Evolutionary conservation across 257 asterid genomes (phyloP).

Genomic region (Oldenlandia corymbosa): DNA sequence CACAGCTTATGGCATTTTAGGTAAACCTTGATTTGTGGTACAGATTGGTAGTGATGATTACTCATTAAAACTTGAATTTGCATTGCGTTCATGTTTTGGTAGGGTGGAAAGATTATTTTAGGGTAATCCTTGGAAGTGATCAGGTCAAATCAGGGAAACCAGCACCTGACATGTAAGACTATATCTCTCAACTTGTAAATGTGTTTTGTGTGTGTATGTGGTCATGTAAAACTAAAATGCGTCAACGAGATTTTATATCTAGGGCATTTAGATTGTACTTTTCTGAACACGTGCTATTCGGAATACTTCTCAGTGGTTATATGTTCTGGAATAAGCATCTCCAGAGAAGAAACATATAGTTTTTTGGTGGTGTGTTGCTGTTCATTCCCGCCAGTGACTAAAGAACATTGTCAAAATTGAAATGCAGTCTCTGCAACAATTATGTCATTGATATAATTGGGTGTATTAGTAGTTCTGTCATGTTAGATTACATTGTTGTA

Average conservation of each 20-base stretch:
- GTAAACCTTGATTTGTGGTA: background rate
- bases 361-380: background rate
- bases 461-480: background rate
- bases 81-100: slow-evolving; percentile 8
- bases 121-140: slow-evolving; percentile 74
- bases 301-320: too few relatives aligned
- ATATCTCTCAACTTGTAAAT: slow-evolving; percentile 9
- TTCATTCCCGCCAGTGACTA: background rate
- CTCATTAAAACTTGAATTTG: background rate
- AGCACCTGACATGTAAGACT: slow-evolving; percentile 74
- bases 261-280: too few relatives aligned
- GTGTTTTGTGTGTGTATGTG: background rate
- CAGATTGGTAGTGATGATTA: background rate
- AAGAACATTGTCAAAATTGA: background rate
- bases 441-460: background rate
- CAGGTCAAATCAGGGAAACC: slow-evolving; percentile 90
- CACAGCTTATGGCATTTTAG: slow-evolving; percentile 7
- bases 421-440: background rate
- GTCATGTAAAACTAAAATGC: background rate
- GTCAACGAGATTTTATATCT: background rate
- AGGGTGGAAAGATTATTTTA: slow-evolving; percentile 86
- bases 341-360: background rate
- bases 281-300: too few relatives aligned
- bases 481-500: background rate
- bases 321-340: background rate